Conservation (phyloP, 345 rosid genomes). For the Salix dunnii region DNA sequence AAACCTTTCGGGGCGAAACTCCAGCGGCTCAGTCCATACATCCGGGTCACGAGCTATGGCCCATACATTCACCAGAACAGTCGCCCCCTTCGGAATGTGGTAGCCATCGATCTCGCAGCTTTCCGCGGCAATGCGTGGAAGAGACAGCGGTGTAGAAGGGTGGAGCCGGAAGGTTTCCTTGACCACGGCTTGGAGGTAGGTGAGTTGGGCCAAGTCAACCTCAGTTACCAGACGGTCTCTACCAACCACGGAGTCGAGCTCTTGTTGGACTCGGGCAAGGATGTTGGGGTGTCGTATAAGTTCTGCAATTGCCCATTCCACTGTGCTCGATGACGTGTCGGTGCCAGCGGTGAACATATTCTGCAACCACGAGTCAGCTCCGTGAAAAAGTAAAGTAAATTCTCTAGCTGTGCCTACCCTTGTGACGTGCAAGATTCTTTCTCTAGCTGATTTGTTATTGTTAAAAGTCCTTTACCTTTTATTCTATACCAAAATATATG, state of each 20-base stretch:
- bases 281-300: constrained; percentile 66
- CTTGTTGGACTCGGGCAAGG: constrained; percentile 43
- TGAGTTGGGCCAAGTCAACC: constrained; percentile 11
- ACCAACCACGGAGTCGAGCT: constrained; percentile 42
- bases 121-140: constrained; percentile 20
- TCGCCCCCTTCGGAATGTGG: constrained; percentile 23
- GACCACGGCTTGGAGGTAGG: constrained; percentile 28
- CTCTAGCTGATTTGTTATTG: too few relatives aligned
- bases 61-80: constrained; percentile 28
- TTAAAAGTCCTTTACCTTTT: too few relatives aligned
- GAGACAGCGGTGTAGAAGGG: constrained; percentile 25
- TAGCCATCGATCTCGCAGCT: constrained; percentile 22
- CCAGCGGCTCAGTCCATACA: constrained; percentile 17
- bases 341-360: constrained; percentile 93
- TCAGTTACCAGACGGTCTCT: constrained; percentile 14
- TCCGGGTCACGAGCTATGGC: constrained; percentile 26
- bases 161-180: constrained; percentile 30
- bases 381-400: too few relatives aligned
- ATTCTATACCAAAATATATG: too few relatives aligned
- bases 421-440: too few relatives aligned
- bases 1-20: constrained; percentile 26
- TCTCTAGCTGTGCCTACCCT: too few relatives aligned
- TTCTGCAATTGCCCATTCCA: constrained; percentile 91
- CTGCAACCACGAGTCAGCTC: constrained; percentile 26
- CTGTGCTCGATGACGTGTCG: constrained; percentile 87